phyloP scores from a whole-genome alignment of 2,329 filamentous ascomycete genomes.

The Fonsecaea erecta region DNA sequence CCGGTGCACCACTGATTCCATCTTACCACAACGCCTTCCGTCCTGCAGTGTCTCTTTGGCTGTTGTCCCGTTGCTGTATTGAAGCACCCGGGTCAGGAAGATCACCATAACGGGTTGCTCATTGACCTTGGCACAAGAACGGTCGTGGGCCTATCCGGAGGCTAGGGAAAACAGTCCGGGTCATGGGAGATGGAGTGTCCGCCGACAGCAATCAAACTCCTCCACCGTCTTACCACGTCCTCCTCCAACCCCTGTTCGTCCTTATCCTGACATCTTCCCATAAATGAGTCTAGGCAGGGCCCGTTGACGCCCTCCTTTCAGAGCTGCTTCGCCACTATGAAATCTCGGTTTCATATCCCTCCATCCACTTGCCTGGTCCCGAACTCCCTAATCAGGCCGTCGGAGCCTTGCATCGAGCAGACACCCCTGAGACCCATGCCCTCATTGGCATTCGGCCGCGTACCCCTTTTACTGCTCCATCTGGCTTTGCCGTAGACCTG shows the following conservation, averaged over 20 bases:
- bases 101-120: background rate
- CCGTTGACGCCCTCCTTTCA: slow-evolving; percentile 11
- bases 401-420: slow-evolving; percentile 26
- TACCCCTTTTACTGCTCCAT: slow-evolving; percentile 10
- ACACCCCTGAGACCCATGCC: slow-evolving; percentile 13
- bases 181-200: background rate
- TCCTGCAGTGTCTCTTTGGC: background rate
- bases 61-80: background rate
- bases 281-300: slow-evolving; percentile 13
- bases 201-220: slow-evolving; percentile 30
- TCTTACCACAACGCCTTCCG: background rate
- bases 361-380: slow-evolving; percentile 11
- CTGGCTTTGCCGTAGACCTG: slow-evolving; percentile 3
- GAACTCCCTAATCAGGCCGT: slow-evolving; percentile 10
- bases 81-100: background rate
- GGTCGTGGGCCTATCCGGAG: background rate
- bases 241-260: slow-evolving; percentile 24
- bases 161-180: background rate
- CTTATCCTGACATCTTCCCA: slow-evolving; percentile 18
- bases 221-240: slow-evolving; percentile 15
- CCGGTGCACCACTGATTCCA: slow-evolving; percentile 7
- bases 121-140: background rate
- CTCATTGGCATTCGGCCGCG: background rate
- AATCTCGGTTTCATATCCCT: slow-evolving; percentile 30
- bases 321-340: slow-evolving; percentile 21